Conservation (phyloP, 495 filamentous ascomycete genomes). For the Cenococcum geophilum region DNA sequence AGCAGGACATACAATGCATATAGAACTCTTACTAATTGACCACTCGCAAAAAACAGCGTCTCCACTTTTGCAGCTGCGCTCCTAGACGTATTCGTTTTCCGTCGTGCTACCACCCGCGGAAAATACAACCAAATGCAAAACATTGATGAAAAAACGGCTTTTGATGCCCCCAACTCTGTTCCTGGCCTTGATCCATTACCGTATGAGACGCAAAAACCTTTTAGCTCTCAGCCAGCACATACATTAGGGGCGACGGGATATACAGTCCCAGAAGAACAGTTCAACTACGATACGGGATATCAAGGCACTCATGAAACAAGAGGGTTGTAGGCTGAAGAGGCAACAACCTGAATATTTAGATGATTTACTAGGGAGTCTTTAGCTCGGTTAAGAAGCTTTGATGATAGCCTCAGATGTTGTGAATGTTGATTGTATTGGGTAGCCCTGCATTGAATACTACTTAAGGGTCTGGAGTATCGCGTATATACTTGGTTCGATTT, state of each 20-base stretch:
- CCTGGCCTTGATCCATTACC: background rate
- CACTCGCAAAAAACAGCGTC: constrained; percentile 20
- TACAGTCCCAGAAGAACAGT: constrained; percentile 34
- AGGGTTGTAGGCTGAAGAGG: background rate
- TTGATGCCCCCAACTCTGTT: constrained; percentile 1
- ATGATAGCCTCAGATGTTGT: too few relatives aligned
- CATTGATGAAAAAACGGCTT: constrained; percentile 12
- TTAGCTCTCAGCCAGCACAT: background rate
- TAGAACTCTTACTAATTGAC: background rate
- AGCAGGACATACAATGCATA: too few relatives aligned
- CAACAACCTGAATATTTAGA: too few relatives aligned
- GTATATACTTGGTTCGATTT: too few relatives aligned
- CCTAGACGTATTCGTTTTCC: constrained; percentile 48
- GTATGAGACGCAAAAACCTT: background rate
- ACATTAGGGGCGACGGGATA: constrained; percentile 25
- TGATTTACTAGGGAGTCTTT: too few relatives aligned
- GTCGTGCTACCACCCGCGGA: constrained; percentile 43
- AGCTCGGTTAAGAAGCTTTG: too few relatives aligned
- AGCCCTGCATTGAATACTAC: too few relatives aligned
- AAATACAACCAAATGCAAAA: constrained; percentile 40
- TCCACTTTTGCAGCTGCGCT: constrained; percentile 45
- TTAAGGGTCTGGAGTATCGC: too few relatives aligned
- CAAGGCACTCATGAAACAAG: constrained; percentile 22
- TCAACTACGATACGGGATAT: constrained; percentile 38
- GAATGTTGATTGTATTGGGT: too few relatives aligned